phyloP scores from a whole-genome alignment of 2,329 filamentous ascomycete species.

The Cordyceps tenuipes region DNA sequence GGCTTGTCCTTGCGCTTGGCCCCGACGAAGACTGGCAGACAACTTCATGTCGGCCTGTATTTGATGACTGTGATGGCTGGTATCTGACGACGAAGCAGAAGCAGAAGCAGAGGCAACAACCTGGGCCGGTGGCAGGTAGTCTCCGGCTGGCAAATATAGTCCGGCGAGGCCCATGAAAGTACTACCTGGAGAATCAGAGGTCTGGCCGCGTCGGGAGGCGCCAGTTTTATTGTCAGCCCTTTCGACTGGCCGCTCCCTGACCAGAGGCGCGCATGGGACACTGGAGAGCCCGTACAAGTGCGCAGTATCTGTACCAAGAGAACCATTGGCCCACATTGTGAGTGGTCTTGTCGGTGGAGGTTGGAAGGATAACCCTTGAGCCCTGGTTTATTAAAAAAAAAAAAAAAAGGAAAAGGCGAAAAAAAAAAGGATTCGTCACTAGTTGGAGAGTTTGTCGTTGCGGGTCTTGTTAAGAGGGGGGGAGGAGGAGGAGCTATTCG shows the following conservation, averaged over 20 bases:
- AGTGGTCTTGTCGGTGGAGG: constrained; percentile 4
- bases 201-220: constrained; percentile 13
- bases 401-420: too few species aligned
- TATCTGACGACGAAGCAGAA: constrained; percentile 48
- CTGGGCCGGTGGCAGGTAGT: constrained; percentile 51
- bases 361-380: constrained; percentile 8
- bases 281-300: not conserved
- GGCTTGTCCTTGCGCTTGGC: constrained; percentile 3
- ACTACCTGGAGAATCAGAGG: not conserved
- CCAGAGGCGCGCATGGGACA: constrained; percentile 6
- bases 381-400: not conserved
- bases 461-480: constrained; percentile 6
- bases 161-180: constrained; percentile 26
- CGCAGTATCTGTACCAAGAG: not conserved
- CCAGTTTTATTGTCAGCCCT: constrained; percentile 9
- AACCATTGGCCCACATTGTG: constrained; percentile 12
- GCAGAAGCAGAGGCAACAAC: constrained; percentile 47
- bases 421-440: not conserved
- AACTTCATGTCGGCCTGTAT: constrained; percentile 51
- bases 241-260: constrained; percentile 7
- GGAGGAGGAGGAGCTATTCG: constrained; percentile 8
- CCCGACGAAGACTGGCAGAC: constrained; percentile 34
- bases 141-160: constrained; percentile 47
- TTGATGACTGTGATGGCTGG: constrained; percentile 36
- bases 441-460: constrained; percentile 1